phyloP scores from a whole-genome alignment of 768 basidiomycete genomes.

The Podaxis pistillaris region DNA sequence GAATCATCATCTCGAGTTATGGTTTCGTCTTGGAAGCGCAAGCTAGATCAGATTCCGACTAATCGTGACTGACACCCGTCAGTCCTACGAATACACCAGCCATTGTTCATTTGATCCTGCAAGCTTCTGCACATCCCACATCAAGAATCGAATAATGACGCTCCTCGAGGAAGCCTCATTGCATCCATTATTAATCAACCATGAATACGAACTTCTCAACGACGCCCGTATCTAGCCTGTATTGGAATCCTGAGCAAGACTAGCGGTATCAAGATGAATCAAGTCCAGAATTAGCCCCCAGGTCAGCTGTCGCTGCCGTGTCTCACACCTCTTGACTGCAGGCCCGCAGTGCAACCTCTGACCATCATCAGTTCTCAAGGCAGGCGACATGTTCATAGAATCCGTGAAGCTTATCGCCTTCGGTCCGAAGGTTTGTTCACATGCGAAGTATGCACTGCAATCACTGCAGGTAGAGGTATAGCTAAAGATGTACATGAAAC shows the following conservation, averaged over 20 bases:
- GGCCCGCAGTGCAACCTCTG: neutral
- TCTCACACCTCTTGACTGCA: neutral
- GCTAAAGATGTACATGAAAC: neutral
- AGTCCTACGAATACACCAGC: neutral
- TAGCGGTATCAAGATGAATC: conserved; percentile 4
- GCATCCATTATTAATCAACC: conserved; percentile 5
- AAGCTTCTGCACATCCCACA: neutral
- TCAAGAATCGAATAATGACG: neutral
- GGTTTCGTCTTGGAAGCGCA: no score
- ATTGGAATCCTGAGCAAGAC: neutral
- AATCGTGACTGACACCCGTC: neutral
- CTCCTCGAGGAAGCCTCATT: conserved; percentile 6
- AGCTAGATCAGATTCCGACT: neutral
- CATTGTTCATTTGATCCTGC: neutral
- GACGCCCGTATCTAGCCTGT: neutral
- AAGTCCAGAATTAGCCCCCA: neutral
- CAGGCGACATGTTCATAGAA: neutral
- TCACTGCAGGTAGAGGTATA: neutral
- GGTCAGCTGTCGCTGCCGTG: neutral
- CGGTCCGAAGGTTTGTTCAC: neutral
- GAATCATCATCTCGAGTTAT: no score
- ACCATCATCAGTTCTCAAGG: neutral
- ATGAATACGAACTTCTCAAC: neutral
- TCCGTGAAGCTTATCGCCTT: neutral
- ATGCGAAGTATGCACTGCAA: neutral